Evolutionary conservation across 495 filamentous ascomycete genomes (phyloP), one percentile per base, ranked within the genome.

Genomic region (Penicillium odoratum): DNA sequence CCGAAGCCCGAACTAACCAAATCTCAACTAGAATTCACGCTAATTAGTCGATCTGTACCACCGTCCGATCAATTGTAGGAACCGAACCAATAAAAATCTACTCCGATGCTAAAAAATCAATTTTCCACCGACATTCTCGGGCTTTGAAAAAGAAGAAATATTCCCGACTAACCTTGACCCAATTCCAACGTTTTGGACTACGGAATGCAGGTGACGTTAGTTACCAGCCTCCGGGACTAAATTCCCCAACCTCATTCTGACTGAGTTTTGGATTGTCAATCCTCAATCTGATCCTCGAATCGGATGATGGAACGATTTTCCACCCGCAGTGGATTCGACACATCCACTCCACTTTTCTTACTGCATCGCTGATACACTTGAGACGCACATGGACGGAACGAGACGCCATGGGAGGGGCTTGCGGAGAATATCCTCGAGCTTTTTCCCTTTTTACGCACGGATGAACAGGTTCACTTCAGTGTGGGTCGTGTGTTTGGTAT

Each of bases 371-470:
- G 31, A 30, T 11, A 16, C 8, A 52, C 48, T 46, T 61, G 62
- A 65, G 59, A 62, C 62, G 62, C 62, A 65, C 62, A 65, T 65
- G 62, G 62, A 51, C 34, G 25, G 43, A 59, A 56, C 31, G 48
- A 53, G 46, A 51, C 11, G 30, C 31, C 47, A 31, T 34, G 36
- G 40, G 60, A 46, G 55, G 42, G 40, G 51, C 25, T 18, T 36
- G 25, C 28, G 30, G 30, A 42, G 5, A 38, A 49, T 34, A 42
- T 33, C 5, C 42, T 38, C n/a, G 18, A 21, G 21, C 21, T 21
- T 21, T 21, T 21, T 21, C 21, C 21, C 21, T 21, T 21, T 21
- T 21, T 21, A 21, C 21, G 21, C 21, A 1, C 21, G 21, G 21
- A 21, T 21, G 21, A 21, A 21, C 21, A 21, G 21, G 21, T 21